These are phyloP conservation scores for Flaveria sonorensis DNA, from an alignment of 129 eudicot genomes.

Conservation along the genomic window DNA sequence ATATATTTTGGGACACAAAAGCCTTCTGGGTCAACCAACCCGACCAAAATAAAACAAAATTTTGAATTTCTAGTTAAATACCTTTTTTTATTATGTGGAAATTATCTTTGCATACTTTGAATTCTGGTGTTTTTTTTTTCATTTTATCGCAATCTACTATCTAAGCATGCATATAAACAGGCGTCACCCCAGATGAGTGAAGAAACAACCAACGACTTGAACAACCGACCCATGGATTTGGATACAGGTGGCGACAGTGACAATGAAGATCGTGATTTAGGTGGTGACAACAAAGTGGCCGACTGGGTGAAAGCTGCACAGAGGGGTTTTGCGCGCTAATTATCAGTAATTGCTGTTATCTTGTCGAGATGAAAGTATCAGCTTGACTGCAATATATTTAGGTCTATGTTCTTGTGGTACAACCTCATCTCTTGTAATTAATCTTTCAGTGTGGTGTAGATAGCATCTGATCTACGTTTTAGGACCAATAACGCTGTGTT, in stretches of 20 bases:
- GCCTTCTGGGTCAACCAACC: background rate
- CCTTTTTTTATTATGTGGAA: background rate
- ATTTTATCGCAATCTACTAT: background rate
- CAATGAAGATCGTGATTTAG: conserved; percentile 32
- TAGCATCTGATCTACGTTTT: conserved; percentile 26
- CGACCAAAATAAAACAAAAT: too few relatives aligned
- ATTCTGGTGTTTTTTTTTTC: background rate
- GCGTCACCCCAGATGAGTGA: conserved; percentile 29
- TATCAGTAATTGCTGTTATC: background rate
- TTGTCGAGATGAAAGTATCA: conserved; percentile 13
- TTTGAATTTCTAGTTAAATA: background rate
- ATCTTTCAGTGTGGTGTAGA: conserved; percentile 29
- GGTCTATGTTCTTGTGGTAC: conserved; percentile 16
- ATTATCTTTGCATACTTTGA: conserved; percentile 5
- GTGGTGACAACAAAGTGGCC: conserved; percentile 37
- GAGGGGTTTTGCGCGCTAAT: conserved; percentile 34
- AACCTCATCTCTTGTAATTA: conserved; percentile 35
- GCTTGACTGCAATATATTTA: conserved; percentile 23
- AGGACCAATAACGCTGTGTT: conserved; percentile 24
- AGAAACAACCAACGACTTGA: conserved; percentile 31
- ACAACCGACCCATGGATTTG: conserved; percentile 36
- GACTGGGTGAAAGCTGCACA: conserved; percentile 45
- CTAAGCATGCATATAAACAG: conserved; percentile 27
- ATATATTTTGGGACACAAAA: background rate
- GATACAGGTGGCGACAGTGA: conserved; percentile 24